Conservation (phyloP, 179 eudicot genomes). For the Amaranthus tricolor region DNA sequence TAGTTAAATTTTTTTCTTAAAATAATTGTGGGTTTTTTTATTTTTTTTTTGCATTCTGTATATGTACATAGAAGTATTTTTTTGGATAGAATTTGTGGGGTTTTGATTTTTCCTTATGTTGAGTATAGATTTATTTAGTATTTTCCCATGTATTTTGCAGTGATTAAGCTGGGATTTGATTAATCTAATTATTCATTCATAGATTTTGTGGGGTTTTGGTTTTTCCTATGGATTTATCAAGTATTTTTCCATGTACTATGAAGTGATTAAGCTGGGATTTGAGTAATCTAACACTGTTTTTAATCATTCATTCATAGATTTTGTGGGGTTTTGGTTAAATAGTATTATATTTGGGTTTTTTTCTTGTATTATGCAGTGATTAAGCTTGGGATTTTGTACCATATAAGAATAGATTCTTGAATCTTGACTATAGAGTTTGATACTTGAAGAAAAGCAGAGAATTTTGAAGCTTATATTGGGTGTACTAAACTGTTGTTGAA, state of each 20-base stretch:
- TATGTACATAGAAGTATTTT: background rate
- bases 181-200: no score
- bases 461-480: background rate
- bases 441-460: background rate
- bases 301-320: no score
- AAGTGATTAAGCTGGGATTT: no score
- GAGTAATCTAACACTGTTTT: no score
- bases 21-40: background rate
- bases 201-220: no score
- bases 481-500: background rate
- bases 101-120: background rate
- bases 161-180: slow-evolving; percentile 14
- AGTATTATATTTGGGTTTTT: background rate
- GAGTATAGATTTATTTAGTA: background rate
- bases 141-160: slow-evolving; percentile 6
- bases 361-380: slow-evolving; percentile 7
- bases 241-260: no score
- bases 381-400: slow-evolving; percentile 15
- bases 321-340: no score
- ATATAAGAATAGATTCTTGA: background rate
- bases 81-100: no score
- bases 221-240: no score
- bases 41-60: background rate
- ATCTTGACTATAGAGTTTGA: background rate
- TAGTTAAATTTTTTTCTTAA: no score